phyloP scores from a whole-genome alignment of 148 eudicot genomes.

The Rhododendron molle region DNA sequence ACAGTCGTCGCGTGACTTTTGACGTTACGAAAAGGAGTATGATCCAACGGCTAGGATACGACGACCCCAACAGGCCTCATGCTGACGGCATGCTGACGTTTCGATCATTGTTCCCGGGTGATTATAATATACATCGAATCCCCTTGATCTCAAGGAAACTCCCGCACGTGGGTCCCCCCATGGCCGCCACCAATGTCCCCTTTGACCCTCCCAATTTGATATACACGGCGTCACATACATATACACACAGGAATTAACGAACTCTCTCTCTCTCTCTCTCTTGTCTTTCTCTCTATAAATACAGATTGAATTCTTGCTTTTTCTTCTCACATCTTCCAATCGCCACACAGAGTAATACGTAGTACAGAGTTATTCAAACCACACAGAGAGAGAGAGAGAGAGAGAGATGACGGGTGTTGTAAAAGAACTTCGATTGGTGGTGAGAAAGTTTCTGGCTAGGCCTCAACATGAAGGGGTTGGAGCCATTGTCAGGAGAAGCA shows the following conservation, averaged over 20 bases:
- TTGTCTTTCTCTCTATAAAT: conserved; percentile 16
- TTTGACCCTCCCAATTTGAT: conserved; percentile 12
- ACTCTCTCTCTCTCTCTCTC: not conserved
- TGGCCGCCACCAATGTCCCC: conserved; percentile 6
- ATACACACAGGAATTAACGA: not conserved
- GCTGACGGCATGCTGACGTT: conserved; percentile 12
- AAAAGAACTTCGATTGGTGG: conserved; percentile 47
- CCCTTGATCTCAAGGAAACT: not conserved
- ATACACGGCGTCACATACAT: not conserved
- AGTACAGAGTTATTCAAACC: not conserved
- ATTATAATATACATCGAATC: not conserved
- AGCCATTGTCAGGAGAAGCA: conserved; percentile 76
- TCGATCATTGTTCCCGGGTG: not conserved
- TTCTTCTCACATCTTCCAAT: conserved; percentile 1
- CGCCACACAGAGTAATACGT: not conserved
- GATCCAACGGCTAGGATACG: conserved; percentile 8
- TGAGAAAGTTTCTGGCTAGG: conserved; percentile 58
- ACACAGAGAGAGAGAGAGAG: not conserved
- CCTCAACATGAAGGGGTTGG: conserved; percentile 91
- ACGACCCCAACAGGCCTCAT: conserved; percentile 8
- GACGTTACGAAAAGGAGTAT: not conserved
- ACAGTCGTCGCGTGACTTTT: not conserved
- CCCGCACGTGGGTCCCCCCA: not conserved
- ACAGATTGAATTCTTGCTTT: not conserved
- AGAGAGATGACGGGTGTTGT: conserved; percentile 25